These are phyloP conservation scores for Podaxis sp. DNA, from an alignment of 768 basidiomycete genomes.

Conservation along the genomic window DNA sequence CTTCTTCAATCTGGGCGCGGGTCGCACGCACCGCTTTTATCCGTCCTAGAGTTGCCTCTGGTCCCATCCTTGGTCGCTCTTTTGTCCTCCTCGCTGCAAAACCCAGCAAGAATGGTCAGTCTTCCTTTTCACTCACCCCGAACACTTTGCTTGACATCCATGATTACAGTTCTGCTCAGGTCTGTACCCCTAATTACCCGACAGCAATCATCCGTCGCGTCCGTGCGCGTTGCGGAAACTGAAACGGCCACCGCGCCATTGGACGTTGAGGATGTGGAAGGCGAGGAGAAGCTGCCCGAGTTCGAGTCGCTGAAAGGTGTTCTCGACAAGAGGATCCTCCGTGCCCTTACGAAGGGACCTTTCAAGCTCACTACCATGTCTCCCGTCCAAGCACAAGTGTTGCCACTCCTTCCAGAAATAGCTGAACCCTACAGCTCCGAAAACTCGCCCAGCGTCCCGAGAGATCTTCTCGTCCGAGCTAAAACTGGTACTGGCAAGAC, in stretches of 20 bases:
- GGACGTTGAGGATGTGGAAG: neutral
- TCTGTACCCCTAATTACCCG: constrained; percentile 7
- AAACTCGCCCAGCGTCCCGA: constrained; percentile 25
- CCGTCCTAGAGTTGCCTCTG: constrained; percentile 1
- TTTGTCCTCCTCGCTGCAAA: constrained; percentile 8
- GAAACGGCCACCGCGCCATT: neutral
- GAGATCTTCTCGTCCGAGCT: constrained; percentile 83
- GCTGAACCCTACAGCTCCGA: constrained; percentile 44
- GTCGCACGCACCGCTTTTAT: constrained; percentile 6
- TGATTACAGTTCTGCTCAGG: neutral
- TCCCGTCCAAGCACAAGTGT: constrained; percentile 75
- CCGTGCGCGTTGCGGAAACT: neutral
- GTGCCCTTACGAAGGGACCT: constrained; percentile 58
- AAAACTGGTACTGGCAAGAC: constrained; percentile 92
- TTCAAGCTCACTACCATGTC: constrained; percentile 74
- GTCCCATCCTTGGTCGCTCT: constrained; percentile 1
- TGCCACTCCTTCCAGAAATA: constrained; percentile 70
- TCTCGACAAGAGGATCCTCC: constrained; percentile 39
- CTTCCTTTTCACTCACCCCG: neutral
- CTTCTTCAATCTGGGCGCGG: constrained; percentile 9
- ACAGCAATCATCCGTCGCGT: neutral
- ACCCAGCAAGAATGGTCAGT: constrained; percentile 1
- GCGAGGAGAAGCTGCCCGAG: constrained; percentile 17
- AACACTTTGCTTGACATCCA: neutral
- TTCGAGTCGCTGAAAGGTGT: constrained; percentile 34